Percentiles rank a stretch among this genome's conserved stretches.
phyloP scores from a whole-genome alignment of 2,329 filamentous ascomycete species.

The Trichophyton rubrum region DNA sequence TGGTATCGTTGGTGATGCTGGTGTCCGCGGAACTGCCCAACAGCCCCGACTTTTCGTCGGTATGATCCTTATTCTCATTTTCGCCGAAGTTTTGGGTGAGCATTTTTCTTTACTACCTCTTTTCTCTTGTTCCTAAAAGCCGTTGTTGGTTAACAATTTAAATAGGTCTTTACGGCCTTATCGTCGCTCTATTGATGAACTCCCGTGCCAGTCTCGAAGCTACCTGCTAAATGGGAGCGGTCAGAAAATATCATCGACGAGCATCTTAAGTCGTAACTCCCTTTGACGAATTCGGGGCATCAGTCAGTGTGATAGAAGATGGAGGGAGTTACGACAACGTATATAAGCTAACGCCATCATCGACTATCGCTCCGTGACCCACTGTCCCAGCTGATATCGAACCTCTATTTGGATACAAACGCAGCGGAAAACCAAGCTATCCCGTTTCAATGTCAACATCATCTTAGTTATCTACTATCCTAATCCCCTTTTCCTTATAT shows the following conservation, averaged over 20 bases:
- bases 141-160: background rate
- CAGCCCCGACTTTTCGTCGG: constrained; percentile 66
- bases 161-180: constrained; percentile 92
- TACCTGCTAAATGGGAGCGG: constrained; percentile 33
- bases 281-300: background rate
- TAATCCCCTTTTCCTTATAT: background rate
- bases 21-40: constrained; percentile 41
- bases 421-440: background rate
- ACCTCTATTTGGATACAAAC: constrained; percentile 1
- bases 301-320: background rate
- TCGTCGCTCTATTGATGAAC: constrained; percentile 99
- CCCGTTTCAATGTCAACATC: background rate
- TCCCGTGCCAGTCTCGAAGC: constrained; percentile 64
- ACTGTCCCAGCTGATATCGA: background rate
- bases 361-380: background rate
- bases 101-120: constrained; percentile 14
- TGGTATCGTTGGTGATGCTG: constrained; percentile 58
- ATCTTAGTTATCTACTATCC: background rate
- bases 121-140: background rate
- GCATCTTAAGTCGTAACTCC: background rate
- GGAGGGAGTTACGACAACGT: background rate
- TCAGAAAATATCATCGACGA: background rate
- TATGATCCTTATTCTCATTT: constrained; percentile 99
- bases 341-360: constrained; percentile 1
- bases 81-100: constrained; percentile 94